Percentiles rank a stretch among this genome's conserved stretches.
Evolutionary conservation across 1,139 yeast species (phyloP).

Genomic region (Hansenula anomala): DNA sequence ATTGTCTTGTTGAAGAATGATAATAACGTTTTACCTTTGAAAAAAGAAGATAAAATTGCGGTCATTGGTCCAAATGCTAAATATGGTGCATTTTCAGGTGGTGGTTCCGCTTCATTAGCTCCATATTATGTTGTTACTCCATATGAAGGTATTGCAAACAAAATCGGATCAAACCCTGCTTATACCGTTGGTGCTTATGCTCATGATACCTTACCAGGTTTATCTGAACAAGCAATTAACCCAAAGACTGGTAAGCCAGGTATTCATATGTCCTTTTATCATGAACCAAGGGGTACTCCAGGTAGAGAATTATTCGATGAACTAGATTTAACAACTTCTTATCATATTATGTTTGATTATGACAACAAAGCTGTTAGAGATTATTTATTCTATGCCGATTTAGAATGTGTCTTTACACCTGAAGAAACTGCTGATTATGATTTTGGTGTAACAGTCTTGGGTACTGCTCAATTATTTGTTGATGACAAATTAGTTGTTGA

Average conservation of each 20-base stretch:
- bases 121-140: conserved; percentile 45
- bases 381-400: conserved; percentile 36
- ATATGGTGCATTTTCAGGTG: conserved; percentile 40
- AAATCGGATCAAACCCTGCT: conserved; percentile 25
- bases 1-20: conserved; percentile 53
- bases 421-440: conserved; percentile 44
- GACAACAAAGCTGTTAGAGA: conserved; percentile 27
- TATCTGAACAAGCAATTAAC: conserved; percentile 26
- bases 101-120: conserved; percentile 47
- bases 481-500: conserved; percentile 51
- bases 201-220: conserved; percentile 28
- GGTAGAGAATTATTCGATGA: conserved; percentile 35
- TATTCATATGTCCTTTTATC: conserved; percentile 34
- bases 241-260: conserved; percentile 39
- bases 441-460: conserved; percentile 46
- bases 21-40: conserved; percentile 36
- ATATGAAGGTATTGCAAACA: conserved; percentile 35
- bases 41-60: conserved; percentile 34
- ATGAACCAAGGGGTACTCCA: conserved; percentile 30
- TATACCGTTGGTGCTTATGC: conserved; percentile 34
- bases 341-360: conserved; percentile 45
- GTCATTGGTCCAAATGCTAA: conserved; percentile 51
- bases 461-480: conserved; percentile 49
- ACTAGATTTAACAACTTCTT: conserved; percentile 29
- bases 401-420: conserved; percentile 42